phyloP scores from a whole-genome alignment of 1,139 yeast genomes.

The Yamadazyma diddensiae region DNA sequence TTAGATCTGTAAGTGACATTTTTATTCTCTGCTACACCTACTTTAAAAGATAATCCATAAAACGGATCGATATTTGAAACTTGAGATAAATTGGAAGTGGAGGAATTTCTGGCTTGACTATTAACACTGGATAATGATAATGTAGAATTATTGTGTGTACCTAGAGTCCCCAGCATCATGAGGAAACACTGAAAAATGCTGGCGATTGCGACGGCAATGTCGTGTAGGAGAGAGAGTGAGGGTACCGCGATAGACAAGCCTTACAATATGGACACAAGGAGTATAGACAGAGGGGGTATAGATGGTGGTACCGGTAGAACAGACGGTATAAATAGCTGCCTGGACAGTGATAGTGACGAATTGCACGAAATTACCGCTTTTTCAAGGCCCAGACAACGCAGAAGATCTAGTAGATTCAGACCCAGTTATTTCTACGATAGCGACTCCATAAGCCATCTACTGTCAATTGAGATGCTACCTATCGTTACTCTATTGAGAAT shows the following conservation, averaged over 20 bases:
- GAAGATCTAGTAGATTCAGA: conserved; percentile 14
- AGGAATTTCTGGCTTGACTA: conserved; percentile 13
- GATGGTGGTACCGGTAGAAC: too few relatives aligned
- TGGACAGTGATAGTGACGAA: too few relatives aligned
- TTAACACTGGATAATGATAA: conserved; percentile 11
- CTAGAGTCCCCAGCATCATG: conserved; percentile 2
- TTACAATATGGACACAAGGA: too few relatives aligned
- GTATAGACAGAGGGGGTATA: too few relatives aligned
- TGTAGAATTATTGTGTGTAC: conserved; percentile 13
- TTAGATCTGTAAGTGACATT: conserved; percentile 77
- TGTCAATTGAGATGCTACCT: conserved; percentile 13
- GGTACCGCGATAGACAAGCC: too few relatives aligned
- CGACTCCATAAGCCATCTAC: conserved; percentile 3
- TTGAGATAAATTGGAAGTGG: conserved; percentile 14
- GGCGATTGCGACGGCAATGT: too few relatives aligned
- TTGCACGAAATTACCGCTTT: too few relatives aligned
- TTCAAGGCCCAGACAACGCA: conserved; percentile 6
- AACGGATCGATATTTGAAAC: conserved; percentile 31
- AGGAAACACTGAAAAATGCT: too few relatives aligned
- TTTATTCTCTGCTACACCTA: conserved; percentile 88
- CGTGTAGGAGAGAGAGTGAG: too few relatives aligned
- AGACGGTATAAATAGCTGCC: too few relatives aligned
- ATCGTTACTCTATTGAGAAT: conserved; percentile 8
- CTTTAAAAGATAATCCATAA: conserved; percentile 60
- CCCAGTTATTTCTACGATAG: conserved; percentile 12